Conservation (phyloP, 2,329 filamentous ascomycete species). For the Sporothrix dimorphospora region DNA sequence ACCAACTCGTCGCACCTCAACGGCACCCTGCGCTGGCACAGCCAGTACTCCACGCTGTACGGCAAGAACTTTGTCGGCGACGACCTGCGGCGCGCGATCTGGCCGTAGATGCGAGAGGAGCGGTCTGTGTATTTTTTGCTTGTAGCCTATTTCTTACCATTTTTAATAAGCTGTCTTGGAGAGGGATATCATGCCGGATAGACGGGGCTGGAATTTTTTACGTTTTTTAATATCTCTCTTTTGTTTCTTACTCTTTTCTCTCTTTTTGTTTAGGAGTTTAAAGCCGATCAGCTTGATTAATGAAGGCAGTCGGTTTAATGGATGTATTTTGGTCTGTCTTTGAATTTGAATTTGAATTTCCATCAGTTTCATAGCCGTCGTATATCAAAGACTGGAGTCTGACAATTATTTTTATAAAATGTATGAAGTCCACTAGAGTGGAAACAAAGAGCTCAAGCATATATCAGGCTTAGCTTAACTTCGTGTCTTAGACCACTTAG, state of each 20-base stretch:
- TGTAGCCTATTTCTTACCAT: neutral
- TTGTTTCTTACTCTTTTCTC: neutral
- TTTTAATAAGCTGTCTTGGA: neutral
- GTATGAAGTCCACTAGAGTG: neutral
- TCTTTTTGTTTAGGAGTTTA: neutral
- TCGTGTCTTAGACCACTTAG: neutral
- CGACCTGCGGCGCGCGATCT: slow-evolving; percentile 35
- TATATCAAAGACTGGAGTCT: neutral
- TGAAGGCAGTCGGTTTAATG: neutral
- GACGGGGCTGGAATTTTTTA: neutral
- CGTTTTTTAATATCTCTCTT: neutral
- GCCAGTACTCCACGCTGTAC: slow-evolving; percentile 42
- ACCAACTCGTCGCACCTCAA: slow-evolving; percentile 28
- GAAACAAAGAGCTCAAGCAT: neutral
- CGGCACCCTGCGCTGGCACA: slow-evolving; percentile 40
- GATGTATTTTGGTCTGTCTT: neutral
- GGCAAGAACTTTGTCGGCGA: slow-evolving; percentile 35
- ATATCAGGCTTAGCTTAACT: neutral
- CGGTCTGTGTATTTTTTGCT: neutral
- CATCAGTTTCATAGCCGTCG: neutral
- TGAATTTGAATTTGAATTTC: slow-evolving; percentile 9
- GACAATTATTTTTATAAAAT: neutral
- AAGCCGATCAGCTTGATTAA: neutral
- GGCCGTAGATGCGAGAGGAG: slow-evolving; percentile 36
- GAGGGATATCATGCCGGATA: neutral